phyloP scores from a whole-genome alignment of 306 rosid genomes.

The Inga laurina region DNA sequence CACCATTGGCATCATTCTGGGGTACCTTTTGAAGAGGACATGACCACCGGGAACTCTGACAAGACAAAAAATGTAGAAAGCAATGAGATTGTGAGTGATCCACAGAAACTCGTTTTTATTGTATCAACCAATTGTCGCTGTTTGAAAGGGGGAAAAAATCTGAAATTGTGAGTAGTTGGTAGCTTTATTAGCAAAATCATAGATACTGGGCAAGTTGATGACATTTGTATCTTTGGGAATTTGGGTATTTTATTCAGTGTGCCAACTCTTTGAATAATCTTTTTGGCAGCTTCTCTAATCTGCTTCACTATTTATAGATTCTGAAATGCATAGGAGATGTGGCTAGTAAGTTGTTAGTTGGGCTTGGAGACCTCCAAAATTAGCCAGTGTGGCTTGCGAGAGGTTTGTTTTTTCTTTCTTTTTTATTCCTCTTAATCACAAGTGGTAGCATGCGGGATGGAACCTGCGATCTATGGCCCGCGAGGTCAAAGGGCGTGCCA shows the following conservation, averaged over 20 bases:
- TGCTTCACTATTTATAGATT: background rate
- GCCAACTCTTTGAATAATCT: constrained; percentile 17
- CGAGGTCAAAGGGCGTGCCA: background rate
- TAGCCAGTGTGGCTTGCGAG: background rate
- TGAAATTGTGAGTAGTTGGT: constrained; percentile 35
- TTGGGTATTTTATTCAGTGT: constrained; percentile 30
- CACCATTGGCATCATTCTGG: constrained; percentile 74
- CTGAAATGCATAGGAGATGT: background rate
- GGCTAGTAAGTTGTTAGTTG: background rate
- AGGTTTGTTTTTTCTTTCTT: background rate
- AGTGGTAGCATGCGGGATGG: background rate
- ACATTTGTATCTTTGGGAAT: constrained; percentile 31
- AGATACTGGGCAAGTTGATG: constrained; percentile 35
- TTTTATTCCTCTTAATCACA: background rate
- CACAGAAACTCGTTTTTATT: constrained; percentile 33
- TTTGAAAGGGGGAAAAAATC: constrained; percentile 19
- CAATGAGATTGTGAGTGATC: constrained; percentile 43
- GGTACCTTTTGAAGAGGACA: constrained; percentile 75
- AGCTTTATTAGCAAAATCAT: constrained; percentile 35
- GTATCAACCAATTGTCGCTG: constrained; percentile 35
- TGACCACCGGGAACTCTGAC: constrained; percentile 33
- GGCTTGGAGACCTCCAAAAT: background rate
- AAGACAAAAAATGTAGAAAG: constrained; percentile 49
- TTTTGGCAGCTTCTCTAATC: background rate
- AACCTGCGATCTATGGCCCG: background rate